A percentile compares a stretch with the other conserved stretches of the same genome.
Evolutionary conservation across 176 grass and related monocot genomes (phyloP).

Genomic region (Chloris gayana): DNA sequence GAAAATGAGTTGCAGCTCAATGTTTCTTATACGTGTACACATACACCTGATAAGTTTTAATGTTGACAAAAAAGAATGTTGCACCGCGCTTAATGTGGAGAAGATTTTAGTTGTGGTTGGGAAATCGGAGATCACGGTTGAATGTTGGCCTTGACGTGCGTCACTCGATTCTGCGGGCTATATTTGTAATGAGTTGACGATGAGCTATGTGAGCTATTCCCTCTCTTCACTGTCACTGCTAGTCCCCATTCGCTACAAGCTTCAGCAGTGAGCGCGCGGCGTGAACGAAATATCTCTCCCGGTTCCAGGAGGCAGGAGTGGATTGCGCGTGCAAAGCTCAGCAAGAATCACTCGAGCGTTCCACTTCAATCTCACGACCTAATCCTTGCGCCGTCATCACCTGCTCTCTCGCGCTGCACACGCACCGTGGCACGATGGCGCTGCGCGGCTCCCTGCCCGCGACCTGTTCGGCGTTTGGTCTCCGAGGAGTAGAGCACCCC

Average conservation of each 20-base stretch:
- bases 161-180: background rate
- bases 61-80: too few relatives aligned
- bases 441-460: constrained; percentile 44
- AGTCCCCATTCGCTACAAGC: background rate
- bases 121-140: background rate
- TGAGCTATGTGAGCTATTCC: too few relatives aligned
- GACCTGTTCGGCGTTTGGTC: constrained; percentile 61
- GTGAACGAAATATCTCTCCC: background rate
- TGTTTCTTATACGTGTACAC: background rate
- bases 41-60: background rate
- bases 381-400: background rate
- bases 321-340: constrained; percentile 7
- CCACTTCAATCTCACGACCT: background rate
- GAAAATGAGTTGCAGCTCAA: background rate
- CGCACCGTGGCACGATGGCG: constrained; percentile 25
- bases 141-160: background rate
- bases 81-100: background rate
- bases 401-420: background rate
- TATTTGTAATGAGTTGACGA: background rate
- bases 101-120: background rate
- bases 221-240: background rate
- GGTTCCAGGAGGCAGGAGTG: background rate
- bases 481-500: constrained; percentile 28
- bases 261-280: background rate
- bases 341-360: background rate